Base-by-base conservation (phyloP, 768 basidiomycete genomes). In the Rhizopogon rudus region DNA sequence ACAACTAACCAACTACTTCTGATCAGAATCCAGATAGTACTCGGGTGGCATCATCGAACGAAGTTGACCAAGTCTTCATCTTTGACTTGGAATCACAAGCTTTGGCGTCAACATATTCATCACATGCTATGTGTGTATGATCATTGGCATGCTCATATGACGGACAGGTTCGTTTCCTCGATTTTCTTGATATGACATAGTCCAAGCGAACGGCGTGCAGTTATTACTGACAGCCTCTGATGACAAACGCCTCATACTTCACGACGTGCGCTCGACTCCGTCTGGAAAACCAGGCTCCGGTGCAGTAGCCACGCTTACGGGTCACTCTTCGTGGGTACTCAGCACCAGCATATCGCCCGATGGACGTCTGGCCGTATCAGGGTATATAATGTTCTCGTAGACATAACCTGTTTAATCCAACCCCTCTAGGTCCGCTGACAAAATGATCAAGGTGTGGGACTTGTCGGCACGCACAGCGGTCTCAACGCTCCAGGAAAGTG, bases 251-350 rank as follows among this genome's bases (percentile, higher is more conserved):
- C 85, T 98, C 56, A 86, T 93, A 52, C 71, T 96, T 46, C 92
- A 96, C 68, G 94, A 98, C 65, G 89, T 94, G 14, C 86, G 94
- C 53, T 77, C 80, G 16, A 75, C 86, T 1, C 62, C 80, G 5
- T 77, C 82, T 3, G 75, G 81, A 16, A 79, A 78, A 55, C 74
- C 76, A 43, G 86, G 91, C 5, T 80, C 81, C 17, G 87, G 89
- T 40, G 86, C 87, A 1, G 91, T 95, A 17, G 91, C 94, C 13
- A 85, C 91, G 9, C 76, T 98, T 60, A 81, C 83, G 5, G 94
- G 94, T 0, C 94, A 98, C 68, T 81, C 90, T 0, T 94, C 93
- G 8, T 96, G 95, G 93, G 91, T 93, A 2, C 77, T 98, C 39
- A 87, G 84, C 63, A 76, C 84, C 6, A 88, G 91, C 63, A 82